A percentile compares a stretch with the other conserved stretches of the same genome.
Conservation (phyloP, 805 yeast species). For the Wickerhamiella kurtzmanii region DNA sequence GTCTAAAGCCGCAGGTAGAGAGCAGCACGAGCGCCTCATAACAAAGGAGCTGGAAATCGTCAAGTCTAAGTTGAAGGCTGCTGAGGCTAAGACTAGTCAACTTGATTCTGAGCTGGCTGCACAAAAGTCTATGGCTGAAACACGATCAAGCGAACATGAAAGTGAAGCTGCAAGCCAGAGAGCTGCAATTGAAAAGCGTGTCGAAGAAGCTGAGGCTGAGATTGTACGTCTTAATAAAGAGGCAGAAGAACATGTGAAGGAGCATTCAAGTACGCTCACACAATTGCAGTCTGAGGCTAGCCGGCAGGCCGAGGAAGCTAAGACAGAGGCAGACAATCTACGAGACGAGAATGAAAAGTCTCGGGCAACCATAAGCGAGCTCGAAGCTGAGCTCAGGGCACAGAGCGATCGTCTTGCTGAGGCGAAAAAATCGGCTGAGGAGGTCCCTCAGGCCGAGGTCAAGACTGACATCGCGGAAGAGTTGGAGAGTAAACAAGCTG, state of each 20-base stretch:
- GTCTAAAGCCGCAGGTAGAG: neutral
- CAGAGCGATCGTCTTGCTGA: neutral
- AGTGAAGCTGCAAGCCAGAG: neutral
- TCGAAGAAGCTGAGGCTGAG: constrained; percentile 2
- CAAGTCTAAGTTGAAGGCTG: neutral
- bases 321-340: neutral
- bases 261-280: too few species aligned
- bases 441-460: too few species aligned
- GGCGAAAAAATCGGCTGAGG: neutral
- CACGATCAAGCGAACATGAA: neutral
- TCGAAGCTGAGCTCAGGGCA: neutral
- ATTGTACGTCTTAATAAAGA: neutral
- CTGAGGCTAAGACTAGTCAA: neutral
- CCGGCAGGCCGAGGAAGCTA: neutral
- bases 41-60: neutral
- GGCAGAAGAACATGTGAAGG: neutral
- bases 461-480: too few species aligned
- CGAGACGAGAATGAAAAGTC: neutral
- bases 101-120: neutral
- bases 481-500: constrained; percentile 30
- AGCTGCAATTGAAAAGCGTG: neutral
- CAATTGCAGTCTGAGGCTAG: neutral
- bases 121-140: neutral
- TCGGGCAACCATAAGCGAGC: neutral
- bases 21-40: neutral